Evolutionary conservation across 805 yeast genomes (phyloP), one percentile per base, ranked within the genome.

Genomic region (Candida easanensis): DNA sequence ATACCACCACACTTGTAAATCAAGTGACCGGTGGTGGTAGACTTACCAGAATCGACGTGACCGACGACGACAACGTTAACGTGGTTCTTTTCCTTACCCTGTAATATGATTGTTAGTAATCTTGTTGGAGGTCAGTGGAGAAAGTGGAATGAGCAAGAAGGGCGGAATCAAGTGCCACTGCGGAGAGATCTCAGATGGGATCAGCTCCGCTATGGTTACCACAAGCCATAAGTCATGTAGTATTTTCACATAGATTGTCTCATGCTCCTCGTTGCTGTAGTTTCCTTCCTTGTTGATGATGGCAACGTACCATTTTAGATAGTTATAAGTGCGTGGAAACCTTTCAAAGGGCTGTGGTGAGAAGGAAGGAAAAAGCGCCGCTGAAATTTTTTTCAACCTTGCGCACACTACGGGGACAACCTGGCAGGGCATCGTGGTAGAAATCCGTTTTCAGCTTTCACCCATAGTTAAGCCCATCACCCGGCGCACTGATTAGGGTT

Each of bases 21-120:
- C 78, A 90, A 86, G 84, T 90, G 97, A 77, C 97, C 97, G 73
- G 98, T 90, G 77, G 97, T 91, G 71, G 98, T 90, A 58, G 97
- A 91, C 80, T 87, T 86, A 79, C 91, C 91, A 67, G 97, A 90
- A 79, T 91, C 98, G 97, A 93, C 98, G 96, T 91, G 98, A 78
- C 98, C 99, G 76, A 91, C 91, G 73, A 93, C 98, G 76, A 93
- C 99, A 79, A 91, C 95, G 96, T 91, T 91, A 81, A 91, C 87
- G 87, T 91, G 98, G 77, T 80, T 68, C 85, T 91, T 90, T 69
- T 82, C 96, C 77, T 88, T 88, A 83, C 96, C 96, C 95, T 68
- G 54, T 66, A 44, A 30, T 3, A 37, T 16, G 31, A 38, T 40
- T 54, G 56, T 50, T 54, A 46, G 53, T 42, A 20, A 23, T 35